These are phyloP conservation scores for Lasiosphaeris hirsuta DNA, from an alignment of 495 filamentous ascomycete genomes.

Conservation along the genomic window DNA sequence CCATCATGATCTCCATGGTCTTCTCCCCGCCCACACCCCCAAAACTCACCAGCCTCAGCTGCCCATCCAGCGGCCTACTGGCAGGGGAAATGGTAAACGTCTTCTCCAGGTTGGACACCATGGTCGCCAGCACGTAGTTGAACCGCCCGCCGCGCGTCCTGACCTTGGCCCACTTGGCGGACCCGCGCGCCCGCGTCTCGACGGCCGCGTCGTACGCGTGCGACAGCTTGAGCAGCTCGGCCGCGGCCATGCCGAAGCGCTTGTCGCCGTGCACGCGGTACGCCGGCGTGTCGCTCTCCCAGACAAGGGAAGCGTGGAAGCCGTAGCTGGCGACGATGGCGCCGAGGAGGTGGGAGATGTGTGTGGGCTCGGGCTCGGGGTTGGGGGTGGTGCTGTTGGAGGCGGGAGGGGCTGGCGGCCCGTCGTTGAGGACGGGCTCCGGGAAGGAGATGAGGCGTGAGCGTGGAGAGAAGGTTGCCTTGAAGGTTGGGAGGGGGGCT, in stretches of 20 bases:
- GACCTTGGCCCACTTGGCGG: conserved; percentile 24
- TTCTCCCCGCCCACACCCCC: conserved; percentile 57
- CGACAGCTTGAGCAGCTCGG: conserved; percentile 60
- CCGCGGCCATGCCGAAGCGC: conserved; percentile 79
- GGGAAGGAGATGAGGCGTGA: conserved; percentile 52
- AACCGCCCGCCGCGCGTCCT: conserved; percentile 39
- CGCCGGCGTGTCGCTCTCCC: conserved; percentile 76
- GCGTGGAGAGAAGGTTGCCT: conserved; percentile 63
- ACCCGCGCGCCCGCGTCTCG: conserved; percentile 15
- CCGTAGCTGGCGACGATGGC: conserved; percentile 85
- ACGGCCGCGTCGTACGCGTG: conserved; percentile 70
- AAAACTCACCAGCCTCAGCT: conserved; percentile 71
- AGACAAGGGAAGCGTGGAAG: conserved; percentile 81
- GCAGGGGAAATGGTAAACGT: conserved; percentile 73
- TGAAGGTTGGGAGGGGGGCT: conserved; percentile 52
- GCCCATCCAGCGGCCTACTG: conserved; percentile 62
- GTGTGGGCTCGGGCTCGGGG: not conserved
- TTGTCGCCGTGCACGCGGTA: conserved; percentile 70
- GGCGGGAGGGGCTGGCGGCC: conserved; percentile 2
- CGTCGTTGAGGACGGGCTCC: conserved; percentile 21
- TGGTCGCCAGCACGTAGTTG: conserved; percentile 70
- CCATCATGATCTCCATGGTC: conserved; percentile 70
- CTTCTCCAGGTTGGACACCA: conserved; percentile 77
- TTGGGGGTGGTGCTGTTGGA: conserved; percentile 1
- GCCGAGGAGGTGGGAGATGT: conserved; percentile 53